Base-by-base conservation (phyloP, 768 basidiomycete species). In the Panellus pusillus region DNA sequence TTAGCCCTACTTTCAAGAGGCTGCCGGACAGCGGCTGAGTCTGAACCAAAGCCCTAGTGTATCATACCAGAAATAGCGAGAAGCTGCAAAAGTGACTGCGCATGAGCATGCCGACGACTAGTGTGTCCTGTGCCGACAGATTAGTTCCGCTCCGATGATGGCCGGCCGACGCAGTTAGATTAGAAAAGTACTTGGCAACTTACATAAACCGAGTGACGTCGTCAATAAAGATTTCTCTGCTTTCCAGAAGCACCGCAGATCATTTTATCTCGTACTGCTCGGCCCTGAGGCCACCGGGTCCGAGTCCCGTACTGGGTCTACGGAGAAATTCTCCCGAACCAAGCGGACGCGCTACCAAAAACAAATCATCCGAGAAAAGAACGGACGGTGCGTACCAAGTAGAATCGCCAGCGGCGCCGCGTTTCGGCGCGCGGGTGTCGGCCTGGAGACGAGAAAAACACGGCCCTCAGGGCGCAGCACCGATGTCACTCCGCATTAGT, bases 261-360 rank as follows among this genome's bases (percentile, higher is more conserved):
- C 32, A 24, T n/a, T n/a, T n/a, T n/a, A n/a, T 24, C 24, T 51
- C 50, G 29, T 51, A 39, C 44, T 52, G 11, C 40, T 52, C 51
- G 44, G 51, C 27, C 36, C 20, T 28, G 27, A 27, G 8, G 12
- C 8, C 24, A 11, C 13, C 36, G 36, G 47, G 38, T n/a, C 28
- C 37, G 17, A 9, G 18, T 28, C 14, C 17, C 44, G 14, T 27
- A 29, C 51, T 44, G 51, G 28, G 13, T 32, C 44, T n/a, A 32
- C 44, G 35, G 51, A 14, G 11, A 7, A 35, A 14, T 35, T 35
- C 9, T 14, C 8, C 32, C 32, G 32, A 35, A 35, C 3, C 32
- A 8, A 35, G 32, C 32, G 32, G 35, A 7, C 19, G 17, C 5
- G 45, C n/a, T 36, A 32, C 40, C 43, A 29, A 36, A 24, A 44